Conservation (phyloP, 768 basidiomycete genomes). For the Lactarius hatsudake region DNA sequence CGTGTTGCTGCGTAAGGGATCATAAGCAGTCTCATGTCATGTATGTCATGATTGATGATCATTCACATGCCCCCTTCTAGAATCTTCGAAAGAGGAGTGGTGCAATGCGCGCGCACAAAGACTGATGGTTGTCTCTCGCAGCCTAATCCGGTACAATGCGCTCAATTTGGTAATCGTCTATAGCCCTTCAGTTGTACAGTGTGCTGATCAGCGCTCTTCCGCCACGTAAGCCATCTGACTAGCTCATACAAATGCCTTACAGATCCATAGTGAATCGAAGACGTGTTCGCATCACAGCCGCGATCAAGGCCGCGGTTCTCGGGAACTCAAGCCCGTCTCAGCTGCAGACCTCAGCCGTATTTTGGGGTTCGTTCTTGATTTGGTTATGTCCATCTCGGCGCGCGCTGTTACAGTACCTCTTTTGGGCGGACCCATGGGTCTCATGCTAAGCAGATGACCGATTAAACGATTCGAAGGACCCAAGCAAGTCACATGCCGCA, state of each 20-base stretch:
- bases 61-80: not conserved
- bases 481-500: not conserved
- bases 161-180: not conserved
- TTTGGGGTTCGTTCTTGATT: not conserved
- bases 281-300: not conserved
- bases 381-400: not conserved
- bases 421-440: not conserved
- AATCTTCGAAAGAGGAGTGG: not conserved
- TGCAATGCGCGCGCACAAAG: not conserved
- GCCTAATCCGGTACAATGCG: not conserved
- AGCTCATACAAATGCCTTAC: not conserved
- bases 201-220: not conserved
- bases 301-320: not conserved
- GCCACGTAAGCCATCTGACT: not conserved
- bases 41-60: not conserved
- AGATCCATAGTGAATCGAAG: not conserved
- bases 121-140: no score
- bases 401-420: not conserved
- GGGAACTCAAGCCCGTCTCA: not conserved
- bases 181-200: not conserved
- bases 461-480: not conserved
- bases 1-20: not conserved
- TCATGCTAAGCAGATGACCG: not conserved
- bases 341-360: not conserved
- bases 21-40: not conserved